phyloP scores from a whole-genome alignment of 2,329 filamentous ascomycete species.

The Cytospora piceicola region DNA sequence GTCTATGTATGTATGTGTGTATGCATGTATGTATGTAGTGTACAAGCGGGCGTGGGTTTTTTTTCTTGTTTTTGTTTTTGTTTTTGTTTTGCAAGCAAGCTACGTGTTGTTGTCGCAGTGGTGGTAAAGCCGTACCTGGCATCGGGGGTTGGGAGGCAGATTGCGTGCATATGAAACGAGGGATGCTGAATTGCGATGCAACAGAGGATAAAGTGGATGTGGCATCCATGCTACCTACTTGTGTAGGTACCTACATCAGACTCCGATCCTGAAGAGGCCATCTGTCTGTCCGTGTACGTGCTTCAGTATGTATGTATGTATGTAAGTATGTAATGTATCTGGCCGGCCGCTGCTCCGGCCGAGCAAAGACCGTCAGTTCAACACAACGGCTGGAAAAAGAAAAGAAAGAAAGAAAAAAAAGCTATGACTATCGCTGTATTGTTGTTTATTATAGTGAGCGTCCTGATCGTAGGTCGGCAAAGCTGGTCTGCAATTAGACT shows the following conservation, averaged over 20 bases:
- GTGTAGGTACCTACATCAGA: too few relatives aligned
- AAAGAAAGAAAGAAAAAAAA: background rate
- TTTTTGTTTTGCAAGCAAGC: too few relatives aligned
- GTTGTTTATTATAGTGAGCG: background rate
- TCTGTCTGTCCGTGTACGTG: too few relatives aligned
- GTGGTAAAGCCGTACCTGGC: constrained; percentile 11
- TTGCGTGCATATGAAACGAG: constrained; percentile 30
- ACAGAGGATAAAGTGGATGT: constrained; percentile 1
- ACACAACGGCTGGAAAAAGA: background rate
- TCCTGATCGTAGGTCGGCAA: background rate
- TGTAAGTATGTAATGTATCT: background rate
- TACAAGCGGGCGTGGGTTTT: background rate
- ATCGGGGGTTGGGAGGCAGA: constrained; percentile 28
- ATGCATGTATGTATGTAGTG: too few relatives aligned
- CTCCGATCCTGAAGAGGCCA: too few relatives aligned
- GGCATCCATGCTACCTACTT: too few relatives aligned
- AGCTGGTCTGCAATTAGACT: background rate
- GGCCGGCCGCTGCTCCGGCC: background rate
- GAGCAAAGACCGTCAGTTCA: background rate
- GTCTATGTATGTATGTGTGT: too few relatives aligned
- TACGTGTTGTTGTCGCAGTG: constrained; percentile 4
- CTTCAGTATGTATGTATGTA: too few relatives aligned
- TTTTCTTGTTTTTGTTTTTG: too few relatives aligned
- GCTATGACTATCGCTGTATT: background rate
- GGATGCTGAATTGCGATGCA: constrained; percentile 8